These are phyloP conservation scores for Penicillium verrucosum DNA, from an alignment of 2,329 filamentous ascomycete genomes.

Conservation along the genomic window DNA sequence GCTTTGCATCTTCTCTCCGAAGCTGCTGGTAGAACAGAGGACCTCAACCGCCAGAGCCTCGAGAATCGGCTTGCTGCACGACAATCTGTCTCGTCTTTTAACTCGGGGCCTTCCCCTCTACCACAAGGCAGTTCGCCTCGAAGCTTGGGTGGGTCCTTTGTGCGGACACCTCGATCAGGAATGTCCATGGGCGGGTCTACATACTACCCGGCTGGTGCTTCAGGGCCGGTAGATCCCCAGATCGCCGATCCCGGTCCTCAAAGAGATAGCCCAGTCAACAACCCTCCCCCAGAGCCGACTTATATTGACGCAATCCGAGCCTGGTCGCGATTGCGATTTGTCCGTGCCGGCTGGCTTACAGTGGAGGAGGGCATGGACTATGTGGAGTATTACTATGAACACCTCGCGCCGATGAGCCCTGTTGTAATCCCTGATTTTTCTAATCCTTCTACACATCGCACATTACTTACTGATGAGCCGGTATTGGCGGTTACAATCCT, in stretches of 20 bases:
- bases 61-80: conserved; percentile 45
- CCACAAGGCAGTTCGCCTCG: conserved; percentile 35
- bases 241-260: conserved; percentile 28
- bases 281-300: conserved; percentile 33
- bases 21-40: conserved; percentile 59
- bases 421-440: conserved; percentile 90
- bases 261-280: conserved; percentile 26
- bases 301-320: conserved; percentile 68
- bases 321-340: conserved; percentile 92
- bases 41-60: conserved; percentile 48
- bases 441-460: conserved; percentile 73
- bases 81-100: conserved; percentile 41
- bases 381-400: conserved; percentile 92
- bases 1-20: conserved; percentile 88
- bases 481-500: conserved; percentile 88
- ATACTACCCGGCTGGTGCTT: conserved; percentile 46
- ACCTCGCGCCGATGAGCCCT: conserved; percentile 85
- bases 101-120: conserved; percentile 37
- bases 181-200: conserved; percentile 45
- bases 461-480: conserved; percentile 82
- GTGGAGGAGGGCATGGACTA: conserved; percentile 90
- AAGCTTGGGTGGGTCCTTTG: conserved; percentile 35
- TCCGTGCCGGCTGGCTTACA: conserved; percentile 95
- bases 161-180: conserved; percentile 38
- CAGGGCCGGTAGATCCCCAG: conserved; percentile 27